Conservation (phyloP, 2,329 filamentous ascomycete species). For the Pleomassaria siparia region DNA sequence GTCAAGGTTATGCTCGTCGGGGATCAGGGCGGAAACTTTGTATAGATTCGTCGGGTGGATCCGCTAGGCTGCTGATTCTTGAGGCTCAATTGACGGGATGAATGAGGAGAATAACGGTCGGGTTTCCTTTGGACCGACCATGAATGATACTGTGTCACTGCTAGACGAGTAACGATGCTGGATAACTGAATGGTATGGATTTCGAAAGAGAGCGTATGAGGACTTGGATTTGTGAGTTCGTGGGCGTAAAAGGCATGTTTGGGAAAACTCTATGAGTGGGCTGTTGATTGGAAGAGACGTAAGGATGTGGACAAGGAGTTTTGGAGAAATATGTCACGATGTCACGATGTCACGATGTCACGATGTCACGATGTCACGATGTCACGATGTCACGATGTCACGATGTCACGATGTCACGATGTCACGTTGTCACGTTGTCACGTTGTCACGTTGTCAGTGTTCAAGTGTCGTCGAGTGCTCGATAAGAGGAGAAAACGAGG, state of each 20-base stretch:
- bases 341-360: constrained; percentile 18
- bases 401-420: too few species aligned
- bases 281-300: constrained; percentile 31
- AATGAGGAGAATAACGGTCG: constrained; percentile 7
- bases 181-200: constrained; percentile 75
- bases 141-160: constrained; percentile 12
- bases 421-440: too few species aligned
- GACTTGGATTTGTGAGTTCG: constrained; percentile 30
- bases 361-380: constrained; percentile 1
- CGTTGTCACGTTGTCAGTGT: too few species aligned
- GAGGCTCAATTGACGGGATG: constrained; percentile 3
- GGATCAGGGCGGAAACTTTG: constrained; percentile 22
- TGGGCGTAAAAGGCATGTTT: constrained; percentile 31
- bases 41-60: constrained; percentile 12
- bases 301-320: constrained; percentile 37
- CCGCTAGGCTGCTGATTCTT: constrained; percentile 2
- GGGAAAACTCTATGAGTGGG: constrained; percentile 37
- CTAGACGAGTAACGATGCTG: constrained; percentile 69
- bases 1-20: constrained; percentile 20
- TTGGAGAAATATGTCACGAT: constrained; percentile 33
- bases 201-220: constrained; percentile 71
- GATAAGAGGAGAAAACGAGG: too few species aligned
- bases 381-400: background rate
- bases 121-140: constrained; percentile 6
- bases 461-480: too few species aligned